These are phyloP conservation scores for Colletotrichum acutatum DNA, from an alignment of 2,329 filamentous ascomycete genomes.

Conservation along the genomic window DNA sequence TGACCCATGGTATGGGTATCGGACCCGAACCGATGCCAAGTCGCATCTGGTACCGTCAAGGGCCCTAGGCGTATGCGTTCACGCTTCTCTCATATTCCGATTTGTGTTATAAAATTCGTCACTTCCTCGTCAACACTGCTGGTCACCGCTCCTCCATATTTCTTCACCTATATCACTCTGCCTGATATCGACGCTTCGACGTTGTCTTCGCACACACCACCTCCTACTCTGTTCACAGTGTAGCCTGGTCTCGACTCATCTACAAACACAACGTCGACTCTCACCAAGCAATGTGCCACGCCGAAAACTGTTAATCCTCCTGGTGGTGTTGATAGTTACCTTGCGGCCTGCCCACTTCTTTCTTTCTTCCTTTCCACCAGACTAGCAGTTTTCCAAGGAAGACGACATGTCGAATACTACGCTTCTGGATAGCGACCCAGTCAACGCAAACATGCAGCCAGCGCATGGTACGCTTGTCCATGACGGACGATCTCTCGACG, in stretches of 20 bases:
- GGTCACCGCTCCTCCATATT: not conserved
- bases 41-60: slow-evolving; percentile 1
- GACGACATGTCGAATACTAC: slow-evolving; percentile 2
- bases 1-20: slow-evolving; percentile 31
- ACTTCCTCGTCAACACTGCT: slow-evolving; percentile 8
- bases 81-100: slow-evolving; percentile 18
- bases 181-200: not conserved
- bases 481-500: slow-evolving; percentile 31
- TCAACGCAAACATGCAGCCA: slow-evolving; percentile 28
- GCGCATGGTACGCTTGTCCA: slow-evolving; percentile 31
- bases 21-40: slow-evolving; percentile 32
- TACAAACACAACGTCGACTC: not conserved
- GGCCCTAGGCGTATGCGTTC: slow-evolving; percentile 9
- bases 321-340: slow-evolving; percentile 12
- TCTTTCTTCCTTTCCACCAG: not conserved
- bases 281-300: slow-evolving; percentile 19
- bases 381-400: not conserved
- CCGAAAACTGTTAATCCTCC: not conserved
- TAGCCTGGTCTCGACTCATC: not conserved
- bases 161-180: slow-evolving; percentile 1
- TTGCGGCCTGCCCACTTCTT: not conserved
- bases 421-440: not conserved
- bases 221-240: not conserved
- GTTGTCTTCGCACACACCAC: not conserved
- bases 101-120: slow-evolving; percentile 31